phyloP scores from a whole-genome alignment of 2,329 filamentous ascomycete species.

The Aureobasidium sp. region DNA sequence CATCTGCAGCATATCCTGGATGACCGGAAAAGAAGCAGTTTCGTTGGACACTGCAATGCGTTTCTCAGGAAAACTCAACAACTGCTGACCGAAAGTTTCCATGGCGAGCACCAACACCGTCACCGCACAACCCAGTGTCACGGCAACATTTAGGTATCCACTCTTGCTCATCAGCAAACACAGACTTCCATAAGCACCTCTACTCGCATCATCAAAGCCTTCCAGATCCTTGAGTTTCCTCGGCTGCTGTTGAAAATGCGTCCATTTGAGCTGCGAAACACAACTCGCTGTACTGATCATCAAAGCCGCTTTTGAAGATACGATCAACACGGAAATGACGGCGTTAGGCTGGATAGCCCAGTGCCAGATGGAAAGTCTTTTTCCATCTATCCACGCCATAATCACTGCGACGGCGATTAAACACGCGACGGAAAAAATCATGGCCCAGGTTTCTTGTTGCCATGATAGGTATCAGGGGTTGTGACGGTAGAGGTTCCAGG shows the following conservation, averaged over 20 bases:
- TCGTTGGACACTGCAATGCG: neutral
- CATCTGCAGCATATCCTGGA: neutral
- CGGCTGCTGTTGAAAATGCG: neutral
- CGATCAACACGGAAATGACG: constrained; percentile 1
- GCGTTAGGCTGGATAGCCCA: constrained; percentile 5
- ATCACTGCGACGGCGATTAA: neutral
- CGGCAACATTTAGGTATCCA: neutral
- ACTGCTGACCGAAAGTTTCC: neutral
- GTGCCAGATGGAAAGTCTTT: neutral
- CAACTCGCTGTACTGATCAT: constrained; percentile 2
- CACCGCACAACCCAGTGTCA: neutral
- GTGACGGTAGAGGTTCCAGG: constrained; percentile 1
- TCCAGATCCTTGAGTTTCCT: neutral
- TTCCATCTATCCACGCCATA: neutral
- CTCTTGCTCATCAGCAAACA: neutral
- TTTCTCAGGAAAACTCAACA: neutral
- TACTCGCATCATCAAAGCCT: neutral
- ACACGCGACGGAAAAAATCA: neutral
- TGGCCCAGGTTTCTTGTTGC: constrained; percentile 12
- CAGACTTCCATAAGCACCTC: neutral
- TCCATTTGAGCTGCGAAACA: neutral
- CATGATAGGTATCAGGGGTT: neutral
- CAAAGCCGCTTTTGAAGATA: neutral
- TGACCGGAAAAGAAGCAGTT: neutral
- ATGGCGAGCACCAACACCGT: neutral